These are phyloP conservation scores for Nelumbo lutea DNA, from an alignment of 164 flowering plant genomes.

Conservation along the genomic window DNA sequence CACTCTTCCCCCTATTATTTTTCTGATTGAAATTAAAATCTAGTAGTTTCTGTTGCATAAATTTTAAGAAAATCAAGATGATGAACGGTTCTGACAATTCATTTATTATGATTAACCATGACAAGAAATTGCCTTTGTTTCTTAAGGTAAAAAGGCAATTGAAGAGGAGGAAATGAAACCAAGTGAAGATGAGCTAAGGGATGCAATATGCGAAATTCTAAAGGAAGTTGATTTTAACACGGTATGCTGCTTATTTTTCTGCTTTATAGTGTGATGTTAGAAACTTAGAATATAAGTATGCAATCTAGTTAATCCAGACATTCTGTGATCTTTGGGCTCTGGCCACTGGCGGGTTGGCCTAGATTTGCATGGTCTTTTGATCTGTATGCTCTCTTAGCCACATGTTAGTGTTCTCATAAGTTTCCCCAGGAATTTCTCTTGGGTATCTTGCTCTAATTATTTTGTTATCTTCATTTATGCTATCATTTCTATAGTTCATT, in stretches of 20 bases:
- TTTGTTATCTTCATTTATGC: no score
- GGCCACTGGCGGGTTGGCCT: no score
- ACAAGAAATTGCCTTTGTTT: conserved; percentile 1
- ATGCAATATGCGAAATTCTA: conserved; percentile 72
- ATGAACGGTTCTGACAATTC: neutral
- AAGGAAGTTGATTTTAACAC: conserved; percentile 91
- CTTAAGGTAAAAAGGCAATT: conserved; percentile 32
- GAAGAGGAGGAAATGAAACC: conserved; percentile 57
- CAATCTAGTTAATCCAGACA: no score
- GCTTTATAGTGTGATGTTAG: no score
- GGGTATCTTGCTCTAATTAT: no score
- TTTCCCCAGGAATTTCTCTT: no score
- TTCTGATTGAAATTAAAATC: neutral
- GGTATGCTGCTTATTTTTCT: conserved; percentile 33
- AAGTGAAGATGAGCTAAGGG: conserved; percentile 58
- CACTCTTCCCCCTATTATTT: neutral
- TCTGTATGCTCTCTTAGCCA: no score
- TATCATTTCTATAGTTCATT: neutral
- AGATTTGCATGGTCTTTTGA: no score
- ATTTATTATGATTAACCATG: neutral
- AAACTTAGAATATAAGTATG: no score
- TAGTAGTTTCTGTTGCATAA: no score
- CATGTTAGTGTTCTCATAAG: no score
- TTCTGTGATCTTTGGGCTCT: no score
- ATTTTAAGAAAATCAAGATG: neutral